phyloP scores from a whole-genome alignment of 805 yeast genomes.

The Candida tibetensis region DNA sequence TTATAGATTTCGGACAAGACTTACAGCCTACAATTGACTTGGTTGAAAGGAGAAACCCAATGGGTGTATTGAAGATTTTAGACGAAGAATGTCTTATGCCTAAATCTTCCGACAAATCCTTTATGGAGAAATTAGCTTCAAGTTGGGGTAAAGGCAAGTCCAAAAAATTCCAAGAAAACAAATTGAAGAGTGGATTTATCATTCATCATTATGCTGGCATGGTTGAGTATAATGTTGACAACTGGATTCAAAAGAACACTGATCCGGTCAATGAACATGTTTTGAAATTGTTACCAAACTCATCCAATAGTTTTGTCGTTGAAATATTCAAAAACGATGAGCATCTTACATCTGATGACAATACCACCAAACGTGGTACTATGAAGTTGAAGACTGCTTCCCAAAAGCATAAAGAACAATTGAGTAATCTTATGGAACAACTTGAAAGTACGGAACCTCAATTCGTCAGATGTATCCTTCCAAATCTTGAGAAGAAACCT shows the following conservation, averaged over 20 bases:
- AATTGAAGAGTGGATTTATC: slow-evolving; percentile 72
- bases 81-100: slow-evolving; percentile 97
- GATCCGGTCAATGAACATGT: slow-evolving; percentile 87
- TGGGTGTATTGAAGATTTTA: slow-evolving; percentile 80
- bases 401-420: slow-evolving; percentile 83
- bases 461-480: slow-evolving; percentile 93
- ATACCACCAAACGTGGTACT: slow-evolving; percentile 36
- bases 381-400: slow-evolving; percentile 62
- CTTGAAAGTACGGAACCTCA: slow-evolving; percentile 86
- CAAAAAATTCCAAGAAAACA: slow-evolving; percentile 65
- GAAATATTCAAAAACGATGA: slow-evolving; percentile 48
- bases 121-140: slow-evolving; percentile 71
- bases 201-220: slow-evolving; percentile 93
- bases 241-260: slow-evolving; percentile 92
- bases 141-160: slow-evolving; percentile 54
- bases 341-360: slow-evolving; percentile 13
- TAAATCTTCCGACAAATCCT: slow-evolving; percentile 77
- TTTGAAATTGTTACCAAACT: slow-evolving; percentile 54
- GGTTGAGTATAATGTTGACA: slow-evolving; percentile 89
- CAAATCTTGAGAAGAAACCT: slow-evolving; percentile 74
- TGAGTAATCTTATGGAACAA: slow-evolving; percentile 66
- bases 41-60: slow-evolving; percentile 70
- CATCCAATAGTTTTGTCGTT: slow-evolving; percentile 55
- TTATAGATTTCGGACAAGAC: slow-evolving; percentile 92
- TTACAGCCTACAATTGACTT: slow-evolving; percentile 91